Conservation (phyloP, 352 stramenopile species). For the Globisporangium megalacanthum region DNA sequence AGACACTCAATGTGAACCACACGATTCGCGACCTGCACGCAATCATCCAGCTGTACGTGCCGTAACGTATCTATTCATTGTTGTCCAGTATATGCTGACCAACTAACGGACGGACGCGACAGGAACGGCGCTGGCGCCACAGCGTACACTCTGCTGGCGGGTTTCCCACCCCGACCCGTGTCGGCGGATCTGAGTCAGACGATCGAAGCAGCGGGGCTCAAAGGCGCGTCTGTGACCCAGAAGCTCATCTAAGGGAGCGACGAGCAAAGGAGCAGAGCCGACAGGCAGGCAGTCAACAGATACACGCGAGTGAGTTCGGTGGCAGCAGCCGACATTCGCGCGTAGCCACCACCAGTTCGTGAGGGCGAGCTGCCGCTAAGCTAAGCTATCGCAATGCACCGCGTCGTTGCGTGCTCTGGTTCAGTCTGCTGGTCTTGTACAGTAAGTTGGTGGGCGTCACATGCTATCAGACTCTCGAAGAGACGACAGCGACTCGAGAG, state of each 20-base stretch:
- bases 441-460: too few relatives aligned
- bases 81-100: not conserved
- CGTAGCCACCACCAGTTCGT: too few relatives aligned
- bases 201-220: conserved; percentile 89
- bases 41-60: conserved; percentile 71
- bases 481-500: too few relatives aligned
- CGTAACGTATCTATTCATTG: not conserved
- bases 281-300: too few relatives aligned
- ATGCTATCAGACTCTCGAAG: too few relatives aligned
- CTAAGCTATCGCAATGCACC: too few relatives aligned
- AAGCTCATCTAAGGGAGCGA: conserved; percentile 70
- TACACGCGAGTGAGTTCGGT: not conserved
- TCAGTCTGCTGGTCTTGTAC: too few relatives aligned
- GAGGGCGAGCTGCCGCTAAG: too few relatives aligned
- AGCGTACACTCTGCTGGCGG: conserved; percentile 88
- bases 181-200: conserved; percentile 78
- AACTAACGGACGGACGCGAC: not conserved
- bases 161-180: conserved; percentile 89
- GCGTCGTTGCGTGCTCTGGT: too few relatives aligned
- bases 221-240: conserved; percentile 88
- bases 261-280: not conserved
- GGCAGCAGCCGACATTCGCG: too few relatives aligned
- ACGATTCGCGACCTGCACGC: conserved; percentile 86
- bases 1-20: conserved; percentile 86
- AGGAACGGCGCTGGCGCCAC: conserved; percentile 68